phyloP scores from a whole-genome alignment of 352 stramenopile genomes.

The Phytophthora macrochlamydospora region DNA sequence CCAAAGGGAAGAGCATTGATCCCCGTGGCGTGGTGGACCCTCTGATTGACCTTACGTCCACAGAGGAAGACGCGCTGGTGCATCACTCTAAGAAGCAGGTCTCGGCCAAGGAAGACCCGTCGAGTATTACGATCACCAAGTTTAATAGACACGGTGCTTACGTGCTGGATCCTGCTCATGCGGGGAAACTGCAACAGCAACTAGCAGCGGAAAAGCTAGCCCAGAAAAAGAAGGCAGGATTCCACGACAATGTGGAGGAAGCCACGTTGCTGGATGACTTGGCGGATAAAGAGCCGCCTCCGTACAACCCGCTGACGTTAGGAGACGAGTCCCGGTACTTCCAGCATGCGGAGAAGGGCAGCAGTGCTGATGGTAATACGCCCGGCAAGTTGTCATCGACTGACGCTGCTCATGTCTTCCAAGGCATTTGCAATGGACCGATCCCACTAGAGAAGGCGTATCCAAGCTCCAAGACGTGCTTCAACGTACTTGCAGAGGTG shows the following conservation, averaged over 20 bases:
- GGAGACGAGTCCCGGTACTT: constrained; percentile 88
- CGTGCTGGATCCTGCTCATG: constrained; percentile 76
- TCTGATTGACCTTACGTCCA: constrained; percentile 78
- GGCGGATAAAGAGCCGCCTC: constrained; percentile 42
- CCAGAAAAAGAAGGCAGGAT: constrained; percentile 50
- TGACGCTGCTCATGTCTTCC: constrained; percentile 53
- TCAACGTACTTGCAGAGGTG: constrained; percentile 68
- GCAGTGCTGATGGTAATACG: constrained; percentile 19
- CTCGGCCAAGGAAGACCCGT: constrained; percentile 52
- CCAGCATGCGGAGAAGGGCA: constrained; percentile 48
- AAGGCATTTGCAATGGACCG: constrained; percentile 38
- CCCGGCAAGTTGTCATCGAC: constrained; percentile 26
- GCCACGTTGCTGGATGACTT: constrained; percentile 81
- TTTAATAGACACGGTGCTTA: constrained; percentile 88
- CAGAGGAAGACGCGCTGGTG: constrained; percentile 62
- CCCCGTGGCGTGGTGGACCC: constrained; percentile 76
- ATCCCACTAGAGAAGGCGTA: constrained; percentile 68
- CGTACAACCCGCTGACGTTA: constrained; percentile 82
- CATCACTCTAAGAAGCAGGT: constrained; percentile 41
- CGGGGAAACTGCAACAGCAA: constrained; percentile 56
- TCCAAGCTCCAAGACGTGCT: constrained; percentile 48
- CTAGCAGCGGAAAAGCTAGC: constrained; percentile 25
- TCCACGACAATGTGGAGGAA: constrained; percentile 63
- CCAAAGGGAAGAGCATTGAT: constrained; percentile 47
- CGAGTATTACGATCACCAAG: constrained; percentile 82